Base-by-base conservation (phyloP, 352 stramenopile species). In the Aphanomyces cochlioides region DNA sequence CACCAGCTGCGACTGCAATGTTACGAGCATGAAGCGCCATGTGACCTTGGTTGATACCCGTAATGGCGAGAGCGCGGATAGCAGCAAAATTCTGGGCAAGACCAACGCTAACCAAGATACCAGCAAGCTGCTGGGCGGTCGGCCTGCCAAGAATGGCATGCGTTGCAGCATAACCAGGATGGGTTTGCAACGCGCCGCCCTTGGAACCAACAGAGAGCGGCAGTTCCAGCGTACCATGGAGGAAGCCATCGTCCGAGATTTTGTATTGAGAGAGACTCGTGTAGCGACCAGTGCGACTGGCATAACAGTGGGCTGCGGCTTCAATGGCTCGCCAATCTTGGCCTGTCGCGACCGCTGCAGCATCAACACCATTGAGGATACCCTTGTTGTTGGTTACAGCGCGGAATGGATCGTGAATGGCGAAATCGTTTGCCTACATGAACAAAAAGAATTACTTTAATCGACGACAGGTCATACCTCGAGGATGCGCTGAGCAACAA, bases 331-430 rank as follows among this genome's bases (percentile, higher is more conserved):
- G 83, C 82, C 80, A 96, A 75, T 96, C 88, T 69, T 96, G 88
- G 17, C 88, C 88, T 1, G 85, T 93, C 4, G 88, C 88, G 5
- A 96, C 68, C 45, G 86, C 86, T 17, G 91, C 86, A 13, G 88
- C 81, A 69, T 93, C 87, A 15, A 96, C 78, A 47, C 86, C 88
- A 68, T 96, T 96, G 83, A 96, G 93, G 65, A 96, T 91, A 41
- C 88, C 88, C 78, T 96, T 96, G 80, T 96, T 96, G 76, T 96
- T 87, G 40, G 87, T 95, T 67, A 93, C 85, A 5, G 88, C 88
- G 39, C 88, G 83, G 72, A 86, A 96, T 48, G 88, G 88, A 47
- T 96, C 88, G 21, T 91, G 72, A 21, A 80, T 82, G 5, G 88
- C 88, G 75, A 96, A 96, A 70, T 90, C 89, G 80, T 89, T 93